Conservation (phyloP, 1,139 yeast species). For the Pichia sorboxylosa region DNA sequence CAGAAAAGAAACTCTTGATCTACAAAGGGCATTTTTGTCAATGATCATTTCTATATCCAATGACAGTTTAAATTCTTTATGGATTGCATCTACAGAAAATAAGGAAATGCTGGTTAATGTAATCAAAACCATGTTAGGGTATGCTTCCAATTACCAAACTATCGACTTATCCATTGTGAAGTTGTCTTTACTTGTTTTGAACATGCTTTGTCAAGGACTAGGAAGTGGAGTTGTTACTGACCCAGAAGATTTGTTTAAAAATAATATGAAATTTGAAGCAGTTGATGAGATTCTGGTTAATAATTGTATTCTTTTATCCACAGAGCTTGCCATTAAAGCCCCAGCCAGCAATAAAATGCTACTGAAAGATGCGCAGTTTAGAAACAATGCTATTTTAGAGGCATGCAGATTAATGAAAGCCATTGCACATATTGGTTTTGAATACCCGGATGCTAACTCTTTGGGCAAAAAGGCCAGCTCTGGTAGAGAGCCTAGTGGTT, state of each 20-base stretch:
- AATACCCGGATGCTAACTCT: slow-evolving; percentile 20
- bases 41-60: slow-evolving; percentile 59
- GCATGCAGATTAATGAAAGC: slow-evolving; percentile 59
- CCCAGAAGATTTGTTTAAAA: slow-evolving; percentile 29
- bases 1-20: slow-evolving; percentile 44
- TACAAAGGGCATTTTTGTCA: slow-evolving; percentile 61
- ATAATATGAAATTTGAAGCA: slow-evolving; percentile 31
- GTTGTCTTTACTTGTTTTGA: slow-evolving; percentile 57
- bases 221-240: slow-evolving; percentile 62
- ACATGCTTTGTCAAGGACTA: slow-evolving; percentile 53
- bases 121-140: slow-evolving; percentile 54
- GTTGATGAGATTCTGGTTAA: slow-evolving; percentile 51
- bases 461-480: slow-evolving; percentile 15
- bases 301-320: slow-evolving; percentile 55
- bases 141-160: slow-evolving; percentile 38
- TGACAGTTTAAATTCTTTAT: slow-evolving; percentile 70
- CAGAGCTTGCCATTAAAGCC: slow-evolving; percentile 65
- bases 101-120: slow-evolving; percentile 51
- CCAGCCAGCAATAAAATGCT: slow-evolving; percentile 37
- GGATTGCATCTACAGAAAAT: slow-evolving; percentile 52
- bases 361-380: slow-evolving; percentile 66
- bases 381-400: slow-evolving; percentile 59
- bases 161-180: slow-evolving; percentile 41
- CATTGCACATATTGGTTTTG: slow-evolving; percentile 31
- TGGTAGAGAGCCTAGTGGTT: slow-evolving; percentile 13